Base-by-base conservation (phyloP, 1,139 yeast genomes). In the Sugiyamaella paludigena region DNA sequence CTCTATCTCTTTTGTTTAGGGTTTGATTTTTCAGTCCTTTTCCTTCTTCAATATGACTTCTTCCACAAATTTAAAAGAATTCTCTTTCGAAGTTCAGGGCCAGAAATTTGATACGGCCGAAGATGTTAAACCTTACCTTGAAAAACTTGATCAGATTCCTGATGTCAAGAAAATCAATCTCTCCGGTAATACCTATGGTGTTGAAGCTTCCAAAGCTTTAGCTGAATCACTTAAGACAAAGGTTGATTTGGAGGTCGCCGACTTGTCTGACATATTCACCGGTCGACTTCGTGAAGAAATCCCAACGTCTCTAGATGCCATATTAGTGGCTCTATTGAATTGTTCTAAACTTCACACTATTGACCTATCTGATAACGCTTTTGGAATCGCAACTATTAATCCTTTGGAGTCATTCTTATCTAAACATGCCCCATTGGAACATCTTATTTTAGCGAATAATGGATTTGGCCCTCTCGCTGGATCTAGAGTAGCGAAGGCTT, bases 391-490 rank as follows among this genome's bases (percentile, higher is more conserved):
- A 66, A 87, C 98, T 30, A 88, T 92, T 54, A 95, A 85, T 54
- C 95, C 94, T 11, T 78, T 92, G 54, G 96, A 91, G 64, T 76
- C 73, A 33, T 91, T 84, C 62, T 74, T 94, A 55, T 72, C 87
- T 12, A 77, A 82, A 60, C 96, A 95, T 41, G 76, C 80, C 13
- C 82, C 95, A 26, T 72, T 92, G 51, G 84, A 87, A 67, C 96
- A 92, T 65, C 78, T 94, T 66, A 83, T 87, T 56, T 75, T 94
- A 56, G 85, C 96, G 42, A 92, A 92, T 70, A 92, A 94, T 67
- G 98, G 98, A 48, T 84, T 92, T 81, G 98, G 98, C 19, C 98
- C 98, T 29, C 86, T 85, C 68, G 96, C 98, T 0, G 98, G 98
- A 59, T 84, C 94, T 47, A 79, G 96, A 67, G 86, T 92, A 57